Evolutionary conservation across 345 rosid species (phyloP).

Genomic region (Salix caprea): DNA sequence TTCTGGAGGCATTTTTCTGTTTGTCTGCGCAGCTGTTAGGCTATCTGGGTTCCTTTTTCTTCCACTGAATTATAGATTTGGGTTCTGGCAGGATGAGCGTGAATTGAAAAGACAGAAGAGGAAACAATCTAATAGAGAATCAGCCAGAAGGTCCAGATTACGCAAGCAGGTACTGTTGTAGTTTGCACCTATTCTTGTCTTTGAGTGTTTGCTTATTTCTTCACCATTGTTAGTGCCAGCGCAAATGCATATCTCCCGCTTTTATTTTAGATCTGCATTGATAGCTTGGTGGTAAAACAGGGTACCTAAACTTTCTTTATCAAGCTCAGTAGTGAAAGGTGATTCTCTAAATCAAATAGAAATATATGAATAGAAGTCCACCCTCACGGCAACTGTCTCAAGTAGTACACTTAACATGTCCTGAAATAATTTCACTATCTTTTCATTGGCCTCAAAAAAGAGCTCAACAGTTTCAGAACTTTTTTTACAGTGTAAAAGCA

Average conservation of each 20-base stretch:
- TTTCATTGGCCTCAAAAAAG: background rate
- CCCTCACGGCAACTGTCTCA: background rate
- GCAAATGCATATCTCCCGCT: background rate
- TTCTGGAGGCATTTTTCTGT: background rate
- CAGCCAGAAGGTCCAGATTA: constrained; percentile 93
- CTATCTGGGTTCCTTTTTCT: background rate
- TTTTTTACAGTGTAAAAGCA: background rate
- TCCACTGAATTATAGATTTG: constrained; percentile 3
- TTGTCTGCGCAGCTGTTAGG: background rate
- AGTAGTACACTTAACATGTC: background rate
- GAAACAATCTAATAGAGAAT: constrained; percentile 97
- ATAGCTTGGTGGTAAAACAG: background rate
- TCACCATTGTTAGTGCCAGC: background rate
- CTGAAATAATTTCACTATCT: background rate
- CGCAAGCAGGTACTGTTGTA: constrained; percentile 72
- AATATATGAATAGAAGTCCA: no score
- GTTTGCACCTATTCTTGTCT: background rate
- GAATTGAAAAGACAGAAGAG: constrained; percentile 91
- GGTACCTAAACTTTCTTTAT: background rate
- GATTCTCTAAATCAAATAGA: background rate
- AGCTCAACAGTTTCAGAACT: background rate
- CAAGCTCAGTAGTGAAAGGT: background rate
- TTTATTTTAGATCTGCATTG: background rate
- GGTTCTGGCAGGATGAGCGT: constrained; percentile 67
- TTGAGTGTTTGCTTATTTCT: background rate